Base-by-base conservation (phyloP, 768 basidiomycete genomes). In the Basidioascus undulatus region DNA sequence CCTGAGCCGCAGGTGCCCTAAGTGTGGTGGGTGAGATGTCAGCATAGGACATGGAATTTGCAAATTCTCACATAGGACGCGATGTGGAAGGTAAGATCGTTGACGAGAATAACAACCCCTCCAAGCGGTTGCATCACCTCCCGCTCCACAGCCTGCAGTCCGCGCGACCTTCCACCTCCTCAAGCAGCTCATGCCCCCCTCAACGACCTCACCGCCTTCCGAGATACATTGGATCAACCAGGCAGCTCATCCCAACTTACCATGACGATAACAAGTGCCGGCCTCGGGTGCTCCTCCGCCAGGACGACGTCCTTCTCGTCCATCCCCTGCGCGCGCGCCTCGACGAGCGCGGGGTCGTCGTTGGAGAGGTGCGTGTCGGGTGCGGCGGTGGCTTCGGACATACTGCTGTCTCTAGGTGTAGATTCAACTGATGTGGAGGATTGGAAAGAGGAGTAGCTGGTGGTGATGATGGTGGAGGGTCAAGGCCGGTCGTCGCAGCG, bases 151-250 rank as follows among this genome's bases (percentile, higher is more conserved):
- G 62, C 18, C 74, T 77, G 23, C 70, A 69, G 53, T 78, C 78
- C 7, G 77, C 75, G 25, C 72, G 71, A 12, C 75, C 74, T 1
- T 66, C 76, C 3, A 78, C 74, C 26, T 79, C 79, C 74, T 76
- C 49, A 36, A 12, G 15, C 31, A 38, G 31, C 21, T 8, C 11
- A 18, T 35, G 21, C 28, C 37, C 32, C 21, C 32, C 37, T 27
- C n/a, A n/a, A n/a, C n/a, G n/a, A n/a, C n/a, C n/a, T n/a, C n/a
- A n/a, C n/a, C n/a, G n/a, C n/a, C n/a, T n/a, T n/a, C n/a, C n/a
- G n/a, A n/a, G n/a, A n/a, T n/a, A n/a, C n/a, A n/a, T n/a, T n/a
- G n/a, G n/a, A n/a, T n/a, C n/a, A n/a, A n/a, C n/a, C n/a, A n/a
- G n/a, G n/a, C n/a, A n/a, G 15, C 15, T 23, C 8, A 28, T 15